A percentile compares a stretch with the other conserved stretches of the same genome.
Evolutionary conservation across 345 rosid species (phyloP).

Genomic region (Sonneratia caseolaris): DNA sequence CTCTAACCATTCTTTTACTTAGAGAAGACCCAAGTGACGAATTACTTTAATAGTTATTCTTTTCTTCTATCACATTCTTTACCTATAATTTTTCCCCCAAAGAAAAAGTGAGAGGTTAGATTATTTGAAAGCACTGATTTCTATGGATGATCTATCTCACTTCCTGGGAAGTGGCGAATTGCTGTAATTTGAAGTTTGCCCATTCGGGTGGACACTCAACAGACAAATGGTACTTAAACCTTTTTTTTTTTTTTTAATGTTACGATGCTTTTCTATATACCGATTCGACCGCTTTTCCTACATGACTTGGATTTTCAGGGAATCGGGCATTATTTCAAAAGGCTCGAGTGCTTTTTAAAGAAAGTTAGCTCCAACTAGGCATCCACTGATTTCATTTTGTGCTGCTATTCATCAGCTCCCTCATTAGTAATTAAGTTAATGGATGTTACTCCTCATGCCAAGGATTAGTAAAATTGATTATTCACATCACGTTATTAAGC

Average conservation of each 20-base stretch:
- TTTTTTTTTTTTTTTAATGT: neutral
- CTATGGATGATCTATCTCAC: neutral
- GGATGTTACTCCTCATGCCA: too few relatives aligned
- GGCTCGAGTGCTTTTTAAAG: neutral
- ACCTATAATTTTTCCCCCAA: neutral
- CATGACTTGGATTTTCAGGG: neutral
- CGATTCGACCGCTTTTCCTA: neutral
- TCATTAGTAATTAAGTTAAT: too few relatives aligned
- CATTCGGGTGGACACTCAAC: neutral
- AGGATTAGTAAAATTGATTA: too few relatives aligned
- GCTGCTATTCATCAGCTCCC: too few relatives aligned
- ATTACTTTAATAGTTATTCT: conserved; percentile 8
- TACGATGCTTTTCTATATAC: neutral
- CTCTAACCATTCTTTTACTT: neutral
- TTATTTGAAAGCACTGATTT: neutral
- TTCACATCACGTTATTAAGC: too few relatives aligned
- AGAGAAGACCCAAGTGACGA: conserved; percentile 1
- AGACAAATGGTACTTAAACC: neutral
- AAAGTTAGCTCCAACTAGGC: too few relatives aligned
- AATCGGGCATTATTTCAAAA: neutral
- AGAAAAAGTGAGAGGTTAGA: neutral
- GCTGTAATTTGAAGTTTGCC: neutral
- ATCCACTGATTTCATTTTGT: too few relatives aligned
- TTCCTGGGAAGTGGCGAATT: neutral
- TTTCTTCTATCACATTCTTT: neutral